Evolutionary conservation across 2,329 filamentous ascomycete species (phyloP).

Genomic region (Blumeria hordei): DNA sequence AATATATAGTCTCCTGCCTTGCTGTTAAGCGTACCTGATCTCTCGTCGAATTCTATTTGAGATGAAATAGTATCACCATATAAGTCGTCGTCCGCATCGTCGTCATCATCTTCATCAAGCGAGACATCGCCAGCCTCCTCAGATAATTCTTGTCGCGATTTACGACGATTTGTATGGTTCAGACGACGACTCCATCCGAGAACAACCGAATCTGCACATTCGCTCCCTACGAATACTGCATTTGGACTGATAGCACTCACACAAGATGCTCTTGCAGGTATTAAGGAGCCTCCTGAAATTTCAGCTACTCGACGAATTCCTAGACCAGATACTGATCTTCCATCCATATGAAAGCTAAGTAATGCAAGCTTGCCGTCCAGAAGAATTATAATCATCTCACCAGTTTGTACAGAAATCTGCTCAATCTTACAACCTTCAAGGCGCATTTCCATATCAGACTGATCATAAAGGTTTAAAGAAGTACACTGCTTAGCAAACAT

Average conservation of each 20-base stretch:
- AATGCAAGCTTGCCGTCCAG: slow-evolving; percentile 51
- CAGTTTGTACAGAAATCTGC: slow-evolving; percentile 47
- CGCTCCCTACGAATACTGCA: slow-evolving; percentile 63
- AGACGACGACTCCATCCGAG: slow-evolving; percentile 55
- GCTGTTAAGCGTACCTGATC: slow-evolving; percentile 14
- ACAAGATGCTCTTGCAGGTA: slow-evolving; percentile 42
- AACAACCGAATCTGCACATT: slow-evolving; percentile 57
- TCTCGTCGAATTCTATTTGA: slow-evolving; percentile 16
- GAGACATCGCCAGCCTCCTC: slow-evolving; percentile 32
- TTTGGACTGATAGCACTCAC: slow-evolving; percentile 43
- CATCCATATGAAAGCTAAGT: slow-evolving; percentile 66
- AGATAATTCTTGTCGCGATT: slow-evolving; percentile 28
- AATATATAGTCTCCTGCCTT: slow-evolving; percentile 46
- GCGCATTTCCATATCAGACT: slow-evolving; percentile 54
- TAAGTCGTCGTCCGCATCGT: slow-evolving; percentile 27
- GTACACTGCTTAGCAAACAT: slow-evolving; percentile 66
- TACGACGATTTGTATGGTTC: slow-evolving; percentile 34
- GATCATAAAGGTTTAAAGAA: slow-evolving; percentile 64
- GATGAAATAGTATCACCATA: slow-evolving; percentile 31
- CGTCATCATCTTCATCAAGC: slow-evolving; percentile 25
- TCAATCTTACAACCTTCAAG: slow-evolving; percentile 66
- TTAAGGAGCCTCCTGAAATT: slow-evolving; percentile 35
- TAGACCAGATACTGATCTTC: slow-evolving; percentile 72
- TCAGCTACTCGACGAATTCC: slow-evolving; percentile 39
- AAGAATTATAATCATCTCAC: slow-evolving; percentile 66